A percentile compares a stretch with the other conserved stretches of the same genome.
phyloP scores from a whole-genome alignment of 2,329 filamentous ascomycete species.

The Aureobasidium vineae region DNA sequence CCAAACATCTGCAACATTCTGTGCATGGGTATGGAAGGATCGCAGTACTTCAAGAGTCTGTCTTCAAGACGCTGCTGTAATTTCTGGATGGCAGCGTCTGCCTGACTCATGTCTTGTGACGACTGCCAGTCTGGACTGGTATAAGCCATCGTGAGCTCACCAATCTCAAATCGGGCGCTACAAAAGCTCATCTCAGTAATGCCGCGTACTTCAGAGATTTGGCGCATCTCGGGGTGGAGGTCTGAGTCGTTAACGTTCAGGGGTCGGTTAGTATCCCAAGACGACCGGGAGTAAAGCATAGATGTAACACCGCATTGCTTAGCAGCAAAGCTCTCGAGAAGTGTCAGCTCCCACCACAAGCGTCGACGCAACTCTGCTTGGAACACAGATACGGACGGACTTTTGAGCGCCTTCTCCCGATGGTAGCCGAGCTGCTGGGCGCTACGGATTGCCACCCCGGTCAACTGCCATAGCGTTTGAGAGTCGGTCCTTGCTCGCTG shows the following conservation, averaged over 20 bases:
- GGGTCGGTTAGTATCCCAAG: slow-evolving; percentile 38
- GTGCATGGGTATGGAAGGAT: slow-evolving; percentile 46
- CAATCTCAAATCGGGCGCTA: slow-evolving; percentile 45
- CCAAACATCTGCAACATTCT: slow-evolving; percentile 48
- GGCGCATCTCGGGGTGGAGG: slow-evolving; percentile 45
- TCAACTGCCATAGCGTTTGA: slow-evolving; percentile 62
- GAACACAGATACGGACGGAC: slow-evolving; percentile 47
- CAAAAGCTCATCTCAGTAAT: slow-evolving; percentile 55
- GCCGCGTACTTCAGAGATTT: slow-evolving; percentile 49
- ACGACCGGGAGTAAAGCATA: slow-evolving; percentile 27
- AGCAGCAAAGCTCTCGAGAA: slow-evolving; percentile 51
- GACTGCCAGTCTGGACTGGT: neutral
- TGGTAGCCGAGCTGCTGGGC: slow-evolving; percentile 62
- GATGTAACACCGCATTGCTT: slow-evolving; percentile 34
- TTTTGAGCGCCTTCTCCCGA: slow-evolving; percentile 55
- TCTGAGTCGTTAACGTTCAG: slow-evolving; percentile 41
- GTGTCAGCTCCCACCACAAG: slow-evolving; percentile 61
- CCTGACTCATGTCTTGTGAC: slow-evolving; percentile 25
- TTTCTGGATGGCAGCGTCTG: slow-evolving; percentile 38
- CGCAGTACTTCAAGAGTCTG: slow-evolving; percentile 48
- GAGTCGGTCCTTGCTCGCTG: slow-evolving; percentile 45
- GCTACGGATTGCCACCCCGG: slow-evolving; percentile 59
- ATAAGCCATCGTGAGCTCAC: slow-evolving; percentile 40
- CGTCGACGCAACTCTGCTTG: slow-evolving; percentile 59
- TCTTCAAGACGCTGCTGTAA: slow-evolving; percentile 46